phyloP scores from a whole-genome alignment of 345 rosid genomes.

The Sonneratia caseolaris region DNA sequence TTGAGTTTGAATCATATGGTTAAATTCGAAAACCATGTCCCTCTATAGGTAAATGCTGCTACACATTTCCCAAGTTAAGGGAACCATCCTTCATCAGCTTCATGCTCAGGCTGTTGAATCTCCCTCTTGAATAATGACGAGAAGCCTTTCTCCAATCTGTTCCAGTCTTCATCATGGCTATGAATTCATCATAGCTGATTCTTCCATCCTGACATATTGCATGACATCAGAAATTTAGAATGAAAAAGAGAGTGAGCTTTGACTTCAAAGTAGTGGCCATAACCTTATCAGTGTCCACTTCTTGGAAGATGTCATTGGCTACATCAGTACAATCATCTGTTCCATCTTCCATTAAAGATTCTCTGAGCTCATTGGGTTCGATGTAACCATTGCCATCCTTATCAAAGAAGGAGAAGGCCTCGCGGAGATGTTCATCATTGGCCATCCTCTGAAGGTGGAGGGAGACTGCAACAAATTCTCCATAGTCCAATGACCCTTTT shows the following conservation, averaged over 20 bases:
- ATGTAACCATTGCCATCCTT: slow-evolving; percentile 85
- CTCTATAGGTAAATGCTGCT: slow-evolving; percentile 4
- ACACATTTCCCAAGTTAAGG: slow-evolving; percentile 68
- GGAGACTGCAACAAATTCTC: slow-evolving; percentile 84
- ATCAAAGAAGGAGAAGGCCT: slow-evolving; percentile 97
- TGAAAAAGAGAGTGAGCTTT: too few relatives aligned
- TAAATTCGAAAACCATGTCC: background rate
- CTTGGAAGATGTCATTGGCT: slow-evolving; percentile 97
- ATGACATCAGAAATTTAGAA: background rate
- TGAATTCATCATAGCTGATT: slow-evolving; percentile 95
- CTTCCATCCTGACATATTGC: slow-evolving; percentile 57
- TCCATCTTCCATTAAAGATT: slow-evolving; percentile 92
- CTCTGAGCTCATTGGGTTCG: slow-evolving; percentile 82
- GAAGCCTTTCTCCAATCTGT: slow-evolving; percentile 99
- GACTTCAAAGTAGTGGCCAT: background rate
- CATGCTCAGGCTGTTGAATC: slow-evolving; percentile 95
- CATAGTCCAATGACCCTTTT: slow-evolving; percentile 82
- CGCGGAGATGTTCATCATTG: slow-evolving; percentile 91
- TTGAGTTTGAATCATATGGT: background rate
- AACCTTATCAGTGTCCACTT: slow-evolving; percentile 99
- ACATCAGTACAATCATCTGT: slow-evolving; percentile 82
- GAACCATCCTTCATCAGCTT: slow-evolving; percentile 98
- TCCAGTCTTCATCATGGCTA: slow-evolving; percentile 98
- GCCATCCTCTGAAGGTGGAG: slow-evolving; percentile 92
- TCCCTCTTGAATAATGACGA: slow-evolving; percentile 98